Conservation (phyloP, 306 rosid species). For the Herpetospermum pedunculosum region DNA sequence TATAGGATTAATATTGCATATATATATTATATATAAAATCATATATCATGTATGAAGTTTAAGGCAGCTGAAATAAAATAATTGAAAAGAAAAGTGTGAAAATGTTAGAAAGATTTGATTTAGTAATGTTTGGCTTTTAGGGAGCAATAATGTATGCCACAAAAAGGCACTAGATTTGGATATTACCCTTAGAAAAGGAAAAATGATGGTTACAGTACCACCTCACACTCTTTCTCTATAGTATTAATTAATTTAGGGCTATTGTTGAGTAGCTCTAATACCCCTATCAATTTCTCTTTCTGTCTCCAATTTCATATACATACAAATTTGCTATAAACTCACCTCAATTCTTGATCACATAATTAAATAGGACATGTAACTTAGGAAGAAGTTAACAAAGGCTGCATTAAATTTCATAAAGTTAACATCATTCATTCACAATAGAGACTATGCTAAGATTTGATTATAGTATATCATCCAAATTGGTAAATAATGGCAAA, state of each 20-base stretch:
- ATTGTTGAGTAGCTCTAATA: neutral
- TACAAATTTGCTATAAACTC: neutral
- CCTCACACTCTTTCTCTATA: neutral
- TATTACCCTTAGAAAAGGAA: neutral
- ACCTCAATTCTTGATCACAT: neutral
- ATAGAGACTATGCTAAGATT: neutral
- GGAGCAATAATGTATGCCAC: neutral
- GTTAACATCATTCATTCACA: neutral
- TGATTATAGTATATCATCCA: neutral
- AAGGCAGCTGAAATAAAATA: no score
- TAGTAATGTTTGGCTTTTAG: conserved; percentile 4
- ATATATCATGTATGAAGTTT: no score
- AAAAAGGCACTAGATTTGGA: neutral
- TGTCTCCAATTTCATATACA: neutral
- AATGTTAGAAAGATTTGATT: neutral
- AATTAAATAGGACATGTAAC: neutral
- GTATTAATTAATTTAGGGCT: neutral
- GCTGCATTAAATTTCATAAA: neutral
- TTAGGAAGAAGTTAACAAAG: neutral
- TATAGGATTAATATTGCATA: neutral
- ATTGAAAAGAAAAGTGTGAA: neutral
- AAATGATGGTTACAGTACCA: neutral
- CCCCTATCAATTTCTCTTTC: neutral
- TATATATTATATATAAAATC: no score
- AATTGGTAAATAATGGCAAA: neutral